Base-by-base conservation (phyloP, 163 green algal genomes). In the Scenedesmus sp. region DNA sequence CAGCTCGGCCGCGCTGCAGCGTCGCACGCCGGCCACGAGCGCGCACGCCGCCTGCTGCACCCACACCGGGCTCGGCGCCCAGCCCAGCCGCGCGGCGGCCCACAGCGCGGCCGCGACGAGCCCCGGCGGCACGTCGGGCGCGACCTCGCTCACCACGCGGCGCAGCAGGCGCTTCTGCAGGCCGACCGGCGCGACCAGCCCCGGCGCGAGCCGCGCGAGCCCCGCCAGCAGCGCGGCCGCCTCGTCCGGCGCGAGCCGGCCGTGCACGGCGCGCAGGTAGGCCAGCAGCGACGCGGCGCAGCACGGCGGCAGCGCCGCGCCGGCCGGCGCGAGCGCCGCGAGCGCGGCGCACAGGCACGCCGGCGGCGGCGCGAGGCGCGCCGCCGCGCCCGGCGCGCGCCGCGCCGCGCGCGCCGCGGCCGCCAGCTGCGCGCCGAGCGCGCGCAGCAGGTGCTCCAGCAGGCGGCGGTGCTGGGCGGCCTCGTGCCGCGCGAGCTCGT, bases 1-100 rank as follows among this genome's bases (percentile, higher is more conserved):
- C 28, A 80, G 31, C 29, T 80, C 26, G 44, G 17, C 42, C 1
- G 47, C 44, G 33, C 14, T 71, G 33, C 58, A 80, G 28, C 9
- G 6, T 3, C 18, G n/a, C 10, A 67, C 11, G 4, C 63, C 57
- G 28, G 63, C 29, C 58, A 80, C 22, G 4, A 77, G 24, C 17
- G 22, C 34, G 22, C 14, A 34, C 15, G 36, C 69, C 34, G 69
- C 69, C 33, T 42, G 48, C 33, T 39, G 51, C 26, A 80, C 1
- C 45, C 45, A 63, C 58, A 72, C 51, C 29, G 53, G 28, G 10
- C 26, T 24, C 9, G 70, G 57, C 20, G 11, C 5, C 58, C 56
- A 70, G 26, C 60, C 6, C 34, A 79, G 57, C 70, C 58, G 69
- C 1, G 39, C 70, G 29, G 44, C 70, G 50, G 70, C 70, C 56